phyloP scores from a whole-genome alignment of 768 basidiomycete species.

The Lactifluus piperatus region DNA sequence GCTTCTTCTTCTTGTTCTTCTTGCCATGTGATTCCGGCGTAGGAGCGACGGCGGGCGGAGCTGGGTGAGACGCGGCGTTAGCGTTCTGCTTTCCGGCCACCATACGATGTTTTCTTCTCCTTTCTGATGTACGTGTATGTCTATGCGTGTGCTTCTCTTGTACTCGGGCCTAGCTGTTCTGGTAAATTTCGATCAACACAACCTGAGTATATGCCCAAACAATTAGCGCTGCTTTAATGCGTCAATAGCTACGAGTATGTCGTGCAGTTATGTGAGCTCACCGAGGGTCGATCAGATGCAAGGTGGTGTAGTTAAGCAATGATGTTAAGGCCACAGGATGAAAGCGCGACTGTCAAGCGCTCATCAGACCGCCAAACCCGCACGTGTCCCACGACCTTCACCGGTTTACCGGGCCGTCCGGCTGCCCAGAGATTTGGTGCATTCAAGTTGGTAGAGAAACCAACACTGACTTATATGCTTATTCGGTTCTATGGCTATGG shows the following conservation, averaged over 20 bases:
- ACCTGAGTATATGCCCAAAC: neutral
- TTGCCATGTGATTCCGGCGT: neutral
- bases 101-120: neutral
- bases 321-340: slow-evolving; percentile 8
- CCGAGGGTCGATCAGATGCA: slow-evolving; percentile 9
- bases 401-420: neutral
- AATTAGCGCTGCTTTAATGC: neutral
- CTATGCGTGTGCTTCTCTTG: neutral
- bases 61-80: neutral
- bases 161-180: neutral
- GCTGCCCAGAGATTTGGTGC: too few species aligned
- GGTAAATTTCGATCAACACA: neutral
- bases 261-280: slow-evolving; percentile 4
- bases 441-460: too few species aligned
- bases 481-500: too few species aligned
- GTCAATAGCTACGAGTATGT: neutral
- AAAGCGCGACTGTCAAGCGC: slow-evolving; percentile 6
- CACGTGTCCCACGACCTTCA: slow-evolving; percentile 5
- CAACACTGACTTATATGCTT: too few species aligned
- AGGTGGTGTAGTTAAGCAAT: slow-evolving; percentile 9
- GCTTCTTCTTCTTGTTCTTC: slow-evolving; percentile 17
- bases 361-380: neutral
- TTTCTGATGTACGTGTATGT: neutral
- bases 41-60: neutral
- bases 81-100: slow-evolving; percentile 15